Conservation (phyloP, 2,329 filamentous ascomycete species). For the Aspergillus awamori region DNA sequence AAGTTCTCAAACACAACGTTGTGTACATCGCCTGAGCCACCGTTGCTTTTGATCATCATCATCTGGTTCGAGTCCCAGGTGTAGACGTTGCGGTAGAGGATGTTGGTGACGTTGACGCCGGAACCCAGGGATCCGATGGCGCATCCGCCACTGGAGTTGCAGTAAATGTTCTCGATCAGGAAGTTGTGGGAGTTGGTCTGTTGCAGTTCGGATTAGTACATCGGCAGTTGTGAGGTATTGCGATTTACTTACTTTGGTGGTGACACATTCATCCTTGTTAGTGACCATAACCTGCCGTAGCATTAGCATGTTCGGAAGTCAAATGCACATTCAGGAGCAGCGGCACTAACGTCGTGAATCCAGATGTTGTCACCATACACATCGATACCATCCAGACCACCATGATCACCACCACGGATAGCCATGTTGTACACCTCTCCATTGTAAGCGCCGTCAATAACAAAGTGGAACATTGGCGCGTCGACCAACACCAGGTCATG, state of each 20-base stretch:
- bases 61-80: constrained; percentile 63
- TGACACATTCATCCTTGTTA: constrained; percentile 65
- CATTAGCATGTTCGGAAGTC: neutral
- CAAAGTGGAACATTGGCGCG: constrained; percentile 55
- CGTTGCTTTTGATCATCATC: constrained; percentile 65
- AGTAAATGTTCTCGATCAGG: constrained; percentile 63
- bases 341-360: constrained; percentile 55
- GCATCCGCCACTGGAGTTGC: constrained; percentile 64
- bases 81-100: constrained; percentile 61
- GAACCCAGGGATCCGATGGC: constrained; percentile 59
- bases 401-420: constrained; percentile 55
- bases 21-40: constrained; percentile 57
- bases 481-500: constrained; percentile 56
- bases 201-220: neutral
- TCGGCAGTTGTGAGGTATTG: no score
- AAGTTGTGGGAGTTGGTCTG: constrained; percentile 56
- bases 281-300: constrained; percentile 55
- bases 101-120: constrained; percentile 54
- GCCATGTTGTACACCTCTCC: constrained; percentile 61
- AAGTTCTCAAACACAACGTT: constrained; percentile 59
- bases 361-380: constrained; percentile 59
- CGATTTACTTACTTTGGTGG: constrained; percentile 48
- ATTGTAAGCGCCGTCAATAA: constrained; percentile 53
- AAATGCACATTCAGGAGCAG: neutral
- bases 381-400: constrained; percentile 61